These are phyloP conservation scores for Diutina siamensis DNA, from an alignment of 1,139 yeast species.

Conservation along the genomic window DNA sequence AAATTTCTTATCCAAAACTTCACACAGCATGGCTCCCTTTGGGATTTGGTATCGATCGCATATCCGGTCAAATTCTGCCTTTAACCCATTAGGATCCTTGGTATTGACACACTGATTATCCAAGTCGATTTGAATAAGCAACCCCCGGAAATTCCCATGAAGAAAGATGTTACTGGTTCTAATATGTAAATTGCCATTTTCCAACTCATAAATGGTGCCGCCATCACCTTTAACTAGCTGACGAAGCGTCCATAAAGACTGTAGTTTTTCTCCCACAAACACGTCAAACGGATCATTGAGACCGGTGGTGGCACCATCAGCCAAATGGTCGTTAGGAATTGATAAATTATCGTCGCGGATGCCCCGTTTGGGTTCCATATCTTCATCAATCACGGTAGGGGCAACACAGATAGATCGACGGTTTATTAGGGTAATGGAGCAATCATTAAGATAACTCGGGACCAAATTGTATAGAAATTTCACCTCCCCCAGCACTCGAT, in stretches of 20 bases:
- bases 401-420: conserved; percentile 35
- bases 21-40: not conserved
- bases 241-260: conserved; percentile 59
- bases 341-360: conserved; percentile 12
- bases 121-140: not conserved
- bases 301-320: conserved; percentile 36
- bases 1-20: not conserved
- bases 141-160: conserved; percentile 45
- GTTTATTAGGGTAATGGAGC: conserved; percentile 43
- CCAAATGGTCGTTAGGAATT: conserved; percentile 29
- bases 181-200: conserved; percentile 33
- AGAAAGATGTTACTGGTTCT: conserved; percentile 61
- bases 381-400: conserved; percentile 27
- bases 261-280: conserved; percentile 44
- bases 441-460: conserved; percentile 41
- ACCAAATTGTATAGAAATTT: conserved; percentile 46
- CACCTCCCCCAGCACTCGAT: conserved; percentile 24
- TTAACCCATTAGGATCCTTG: not conserved
- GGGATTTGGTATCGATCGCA: conserved; percentile 2
- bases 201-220: conserved; percentile 47
- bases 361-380: conserved; percentile 10
- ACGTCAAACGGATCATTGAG: conserved; percentile 38
- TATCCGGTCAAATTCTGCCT: not conserved
- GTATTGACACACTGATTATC: not conserved
- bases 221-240: conserved; percentile 76